Conservation (phyloP, 2,329 filamentous ascomycete species). For the Cladosporium sp. region DNA sequence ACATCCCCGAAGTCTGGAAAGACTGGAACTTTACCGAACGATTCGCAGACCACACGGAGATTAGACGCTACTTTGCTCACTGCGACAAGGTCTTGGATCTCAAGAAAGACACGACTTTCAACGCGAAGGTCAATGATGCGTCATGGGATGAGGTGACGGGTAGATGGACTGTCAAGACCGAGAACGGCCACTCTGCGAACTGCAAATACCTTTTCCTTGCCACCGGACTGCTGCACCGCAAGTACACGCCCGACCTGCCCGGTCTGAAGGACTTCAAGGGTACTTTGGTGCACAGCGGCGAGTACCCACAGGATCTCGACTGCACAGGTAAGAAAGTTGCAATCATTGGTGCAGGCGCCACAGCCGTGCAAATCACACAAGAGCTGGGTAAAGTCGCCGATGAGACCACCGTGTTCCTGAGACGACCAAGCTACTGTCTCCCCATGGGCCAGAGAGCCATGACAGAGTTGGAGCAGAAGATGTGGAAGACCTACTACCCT, state of each 20-base stretch:
- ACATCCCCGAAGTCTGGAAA: conserved; percentile 44
- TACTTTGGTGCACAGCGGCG: conserved; percentile 35
- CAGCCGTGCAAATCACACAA: conserved; percentile 37
- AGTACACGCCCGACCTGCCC: conserved; percentile 34
- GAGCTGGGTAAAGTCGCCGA: conserved; percentile 26
- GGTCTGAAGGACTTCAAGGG: conserved; percentile 35
- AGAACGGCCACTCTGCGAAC: conserved; percentile 33
- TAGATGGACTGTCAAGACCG: conserved; percentile 49
- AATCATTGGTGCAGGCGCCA: conserved; percentile 40
- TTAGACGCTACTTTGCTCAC: conserved; percentile 56
- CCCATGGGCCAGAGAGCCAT: conserved; percentile 53
- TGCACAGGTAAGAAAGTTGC: conserved; percentile 36
- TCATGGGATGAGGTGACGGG: conserved; percentile 46
- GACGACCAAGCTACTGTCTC: conserved; percentile 60
- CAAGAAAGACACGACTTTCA: conserved; percentile 54
- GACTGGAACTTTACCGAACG: conserved; percentile 49
- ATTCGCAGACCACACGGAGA: conserved; percentile 35
- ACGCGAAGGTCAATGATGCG: conserved; percentile 51
- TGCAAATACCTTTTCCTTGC: conserved; percentile 35
- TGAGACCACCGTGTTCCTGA: conserved; percentile 56
- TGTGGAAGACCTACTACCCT: conserved; percentile 37
- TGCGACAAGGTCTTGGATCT: conserved; percentile 53
- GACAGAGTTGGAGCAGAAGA: conserved; percentile 48
- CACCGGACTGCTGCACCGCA: conserved; percentile 35
- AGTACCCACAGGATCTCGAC: conserved; percentile 34